A percentile compares a stretch with the other conserved stretches of the same genome.
Conservation (phyloP, 1,284 basidiomycete species). For the Cutaneotrichosporon cavernicola region DNA sequence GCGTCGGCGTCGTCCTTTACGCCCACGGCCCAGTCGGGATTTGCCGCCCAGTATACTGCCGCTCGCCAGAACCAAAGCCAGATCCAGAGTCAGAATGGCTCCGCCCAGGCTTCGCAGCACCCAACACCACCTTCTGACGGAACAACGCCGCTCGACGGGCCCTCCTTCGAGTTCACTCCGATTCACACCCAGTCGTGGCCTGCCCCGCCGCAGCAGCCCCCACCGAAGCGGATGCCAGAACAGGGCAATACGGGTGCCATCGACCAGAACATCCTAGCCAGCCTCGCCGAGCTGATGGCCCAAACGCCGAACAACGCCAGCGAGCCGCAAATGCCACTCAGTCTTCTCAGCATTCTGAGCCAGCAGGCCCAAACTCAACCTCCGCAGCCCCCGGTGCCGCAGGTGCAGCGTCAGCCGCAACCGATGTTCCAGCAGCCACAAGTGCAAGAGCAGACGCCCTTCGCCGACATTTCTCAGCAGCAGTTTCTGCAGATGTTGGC, state of each 20-base stretch:
- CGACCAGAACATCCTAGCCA: constrained; percentile 21
- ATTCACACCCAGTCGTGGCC: constrained; percentile 8
- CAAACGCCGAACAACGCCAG: constrained; percentile 11
- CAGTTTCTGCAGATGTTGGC: constrained; percentile 17
- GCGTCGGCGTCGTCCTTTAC: constrained; percentile 19
- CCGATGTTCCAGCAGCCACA: constrained; percentile 4
- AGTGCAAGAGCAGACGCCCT: constrained; percentile 10
- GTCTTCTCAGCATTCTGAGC: constrained; percentile 20
- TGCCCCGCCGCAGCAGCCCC: constrained; percentile 9
- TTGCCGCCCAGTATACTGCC: constrained; percentile 20
- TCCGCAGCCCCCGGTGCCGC: constrained; percentile 8
- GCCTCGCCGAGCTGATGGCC: constrained; percentile 19
- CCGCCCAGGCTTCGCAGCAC: not conserved
- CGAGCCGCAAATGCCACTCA: constrained; percentile 12
- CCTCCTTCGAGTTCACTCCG: constrained; percentile 22
- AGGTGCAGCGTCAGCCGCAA: constrained; percentile 11
- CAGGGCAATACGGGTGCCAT: not conserved
- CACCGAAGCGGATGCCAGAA: constrained; percentile 6
- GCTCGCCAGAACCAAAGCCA: constrained; percentile 11
- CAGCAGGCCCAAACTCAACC: constrained; percentile 12
- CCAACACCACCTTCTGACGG: constrained; percentile 2
- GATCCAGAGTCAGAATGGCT: constrained; percentile 1
- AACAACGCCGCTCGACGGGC: constrained; percentile 38
- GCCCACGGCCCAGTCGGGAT: constrained; percentile 19
- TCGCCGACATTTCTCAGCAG: constrained; percentile 6